These are phyloP conservation scores for Clitopilus passeckerianus DNA, from an alignment of 768 basidiomycete species.

Conservation along the genomic window DNA sequence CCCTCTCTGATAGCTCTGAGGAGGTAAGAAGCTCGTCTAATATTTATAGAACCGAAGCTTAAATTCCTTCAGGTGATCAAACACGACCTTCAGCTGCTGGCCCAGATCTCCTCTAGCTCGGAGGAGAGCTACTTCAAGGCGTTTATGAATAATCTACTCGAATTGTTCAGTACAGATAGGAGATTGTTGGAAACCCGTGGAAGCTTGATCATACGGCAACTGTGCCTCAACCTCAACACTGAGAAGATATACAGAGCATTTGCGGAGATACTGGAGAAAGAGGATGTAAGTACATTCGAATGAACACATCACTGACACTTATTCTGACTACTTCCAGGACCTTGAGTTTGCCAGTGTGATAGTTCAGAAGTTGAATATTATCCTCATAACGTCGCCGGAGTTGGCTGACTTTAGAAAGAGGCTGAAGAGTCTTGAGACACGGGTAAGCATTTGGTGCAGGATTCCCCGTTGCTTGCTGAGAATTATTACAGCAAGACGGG, in stretches of 20 bases:
- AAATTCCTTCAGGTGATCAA: constrained; percentile 71
- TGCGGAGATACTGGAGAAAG: constrained; percentile 96
- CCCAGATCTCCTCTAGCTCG: constrained; percentile 94
- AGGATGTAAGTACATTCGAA: constrained; percentile 60
- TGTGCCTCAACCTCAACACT: constrained; percentile 91
- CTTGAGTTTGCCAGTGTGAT: constrained; percentile 97
- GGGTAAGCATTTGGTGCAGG: constrained; percentile 43
- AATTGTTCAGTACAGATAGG: constrained; percentile 92
- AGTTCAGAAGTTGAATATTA: constrained; percentile 95
- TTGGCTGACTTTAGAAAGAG: constrained; percentile 91
- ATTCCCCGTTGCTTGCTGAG: not conserved
- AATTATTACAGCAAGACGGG: constrained; percentile 74
- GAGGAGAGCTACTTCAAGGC: constrained; percentile 94
- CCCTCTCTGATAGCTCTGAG: constrained; percentile 92
- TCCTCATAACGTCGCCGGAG: constrained; percentile 94
- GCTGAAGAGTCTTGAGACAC: constrained; percentile 88
- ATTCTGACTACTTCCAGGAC: constrained; percentile 50
- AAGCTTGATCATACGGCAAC: constrained; percentile 91
- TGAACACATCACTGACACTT: too few relatives aligned
- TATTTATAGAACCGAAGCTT: too few relatives aligned
- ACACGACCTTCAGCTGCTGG: constrained; percentile 90
- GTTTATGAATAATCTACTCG: constrained; percentile 93
- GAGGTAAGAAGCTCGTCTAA: constrained; percentile 46
- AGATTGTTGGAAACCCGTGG: constrained; percentile 86
- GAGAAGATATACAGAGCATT: constrained; percentile 94